Base-by-base conservation (phyloP, 768 basidiomycete species). In the Auricularia sp. region DNA sequence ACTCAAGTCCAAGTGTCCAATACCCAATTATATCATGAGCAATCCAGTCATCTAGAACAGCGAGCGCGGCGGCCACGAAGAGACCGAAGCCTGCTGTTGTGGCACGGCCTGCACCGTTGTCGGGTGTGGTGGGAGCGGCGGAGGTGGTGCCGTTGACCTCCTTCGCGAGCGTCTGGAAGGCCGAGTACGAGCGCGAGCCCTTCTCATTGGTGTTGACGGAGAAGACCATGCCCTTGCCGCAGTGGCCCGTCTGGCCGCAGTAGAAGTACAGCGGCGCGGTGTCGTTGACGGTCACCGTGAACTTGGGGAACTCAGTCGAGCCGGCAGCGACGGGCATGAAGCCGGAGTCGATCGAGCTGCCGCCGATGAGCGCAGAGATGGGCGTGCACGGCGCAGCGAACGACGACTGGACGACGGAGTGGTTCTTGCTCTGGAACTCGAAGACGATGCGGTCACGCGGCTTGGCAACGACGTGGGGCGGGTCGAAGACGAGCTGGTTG, bases 201-300 rank as follows among this genome's bases (percentile, higher is more conserved):
- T 66, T 70, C 65, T 85, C 80, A 64, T 80, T 81, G 58, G 85
- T 79, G 71, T 85, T 88, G 66, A 76, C 77, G 29, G 82, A 72
- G 73, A 85, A 85, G 62, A 85, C 83, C 85, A 86, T 86, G 61
- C 85, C 85, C 54, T 74, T 70, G 0, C 78, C 79, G 69, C 85
- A 86, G 71, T 87, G 85, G 54, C 68, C 72, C 2, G 66, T 61
- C 68, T 84, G 83, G 1, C 74, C 74, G 71, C 85, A 85, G 74
- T 80, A 84, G 56, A 59, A 59, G 56, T 59, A 59, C 29, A 63
- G 54, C 54, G 85, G 85, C 29, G 76, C 69, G 36, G 85, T 86
- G 72, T 82, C 81, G 66, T 80, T 83, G 67, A 88, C 81, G 45
- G 81, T 84, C 70, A 81, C 74, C 70, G 77, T 84, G 76, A 77